Evolutionary conservation across 331 rosid species (phyloP).

Genomic region (Malus hybrid): DNA sequence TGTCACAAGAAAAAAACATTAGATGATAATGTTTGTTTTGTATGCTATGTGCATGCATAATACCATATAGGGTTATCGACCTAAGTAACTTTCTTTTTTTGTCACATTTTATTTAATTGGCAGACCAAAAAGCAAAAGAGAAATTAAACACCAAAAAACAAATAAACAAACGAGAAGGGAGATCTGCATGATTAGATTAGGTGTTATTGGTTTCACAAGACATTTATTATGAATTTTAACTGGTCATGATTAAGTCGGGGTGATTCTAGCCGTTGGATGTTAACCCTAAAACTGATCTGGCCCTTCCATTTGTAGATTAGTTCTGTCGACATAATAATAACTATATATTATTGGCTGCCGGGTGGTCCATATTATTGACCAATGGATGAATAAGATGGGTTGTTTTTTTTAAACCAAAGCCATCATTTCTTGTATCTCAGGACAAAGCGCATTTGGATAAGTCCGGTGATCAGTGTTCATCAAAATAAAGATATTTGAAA

Average conservation of each 20-base stretch:
- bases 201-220: conserved; percentile 31
- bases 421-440: not conserved
- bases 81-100: not conserved
- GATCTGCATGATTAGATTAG: conserved; percentile 31
- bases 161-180: not conserved
- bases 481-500: not conserved
- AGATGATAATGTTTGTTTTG: not conserved
- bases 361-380: conserved; percentile 2
- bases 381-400: not conserved
- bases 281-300: conserved; percentile 19
- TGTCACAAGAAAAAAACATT: not conserved
- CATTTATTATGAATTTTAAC: conserved; percentile 34
- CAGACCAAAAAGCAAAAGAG: conserved; percentile 39
- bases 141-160: not conserved
- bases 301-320: conserved; percentile 33
- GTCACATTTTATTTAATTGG: conserved; percentile 1
- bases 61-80: not conserved
- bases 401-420: not conserved
- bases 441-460: not conserved
- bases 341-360: conserved; percentile 15
- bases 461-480: not conserved
- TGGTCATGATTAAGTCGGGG: conserved; percentile 30
- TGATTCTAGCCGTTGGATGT: conserved; percentile 32
- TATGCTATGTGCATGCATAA: not conserved
- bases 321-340: conserved; percentile 38